phyloP scores from a whole-genome alignment of 106 monocot genomes.

The Allium sativum region DNA sequence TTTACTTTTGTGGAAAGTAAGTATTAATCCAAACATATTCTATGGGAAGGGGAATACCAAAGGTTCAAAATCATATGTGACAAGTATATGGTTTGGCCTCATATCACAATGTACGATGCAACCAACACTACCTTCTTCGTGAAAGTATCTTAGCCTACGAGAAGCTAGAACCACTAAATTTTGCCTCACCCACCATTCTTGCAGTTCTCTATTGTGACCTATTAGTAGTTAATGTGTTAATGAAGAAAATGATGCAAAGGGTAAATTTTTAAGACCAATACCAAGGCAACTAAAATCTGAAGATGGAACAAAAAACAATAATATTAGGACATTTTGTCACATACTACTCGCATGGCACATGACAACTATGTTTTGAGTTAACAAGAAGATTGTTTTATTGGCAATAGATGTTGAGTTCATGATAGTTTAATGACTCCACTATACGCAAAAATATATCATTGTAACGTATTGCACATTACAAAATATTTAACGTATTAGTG shows the following conservation, averaged over 20 bases:
- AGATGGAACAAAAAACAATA: background rate
- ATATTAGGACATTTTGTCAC: background rate
- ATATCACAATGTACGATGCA: conserved; percentile 92
- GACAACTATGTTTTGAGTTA: too few relatives aligned
- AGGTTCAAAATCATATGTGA: conserved; percentile 93
- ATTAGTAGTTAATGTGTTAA: background rate
- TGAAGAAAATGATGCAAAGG: too few relatives aligned
- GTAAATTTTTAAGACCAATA: too few relatives aligned
- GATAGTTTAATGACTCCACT: too few relatives aligned
- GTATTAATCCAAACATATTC: too few relatives aligned
- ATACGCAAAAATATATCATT: too few relatives aligned
- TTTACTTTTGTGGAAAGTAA: too few relatives aligned
- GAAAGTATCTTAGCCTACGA: conserved; percentile 79
- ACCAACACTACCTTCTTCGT: conserved; percentile 94
- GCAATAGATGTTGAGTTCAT: too few relatives aligned
- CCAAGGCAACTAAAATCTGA: background rate
- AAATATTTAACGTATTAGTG: background rate
- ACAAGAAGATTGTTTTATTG: too few relatives aligned
- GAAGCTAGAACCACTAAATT: conserved; percentile 95
- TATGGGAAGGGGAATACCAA: conserved; percentile 32
- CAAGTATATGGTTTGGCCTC: conserved; percentile 92
- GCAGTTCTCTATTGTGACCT: conserved; percentile 46
- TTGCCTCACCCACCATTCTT: conserved; percentile 80
- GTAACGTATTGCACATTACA: too few relatives aligned
- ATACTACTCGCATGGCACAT: too few relatives aligned